Conservation (phyloP, 345 rosid species). For the Melaleuca quinquenervia region DNA sequence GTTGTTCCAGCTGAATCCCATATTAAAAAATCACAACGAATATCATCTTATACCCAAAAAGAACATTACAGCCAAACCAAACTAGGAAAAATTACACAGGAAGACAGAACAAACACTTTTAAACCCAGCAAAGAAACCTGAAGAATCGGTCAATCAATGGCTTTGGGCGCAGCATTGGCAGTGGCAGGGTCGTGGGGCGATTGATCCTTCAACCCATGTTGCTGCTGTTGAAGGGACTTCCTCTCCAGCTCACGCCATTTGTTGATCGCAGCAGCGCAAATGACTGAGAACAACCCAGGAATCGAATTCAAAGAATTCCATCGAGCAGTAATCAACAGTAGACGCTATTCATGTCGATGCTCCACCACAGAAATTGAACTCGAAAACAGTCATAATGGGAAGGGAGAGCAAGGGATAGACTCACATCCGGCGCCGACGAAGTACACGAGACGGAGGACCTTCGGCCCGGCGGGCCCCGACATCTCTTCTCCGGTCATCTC, state of each 20-base stretch:
- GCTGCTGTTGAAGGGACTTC: slow-evolving; percentile 29
- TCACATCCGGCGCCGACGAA: slow-evolving; percentile 79
- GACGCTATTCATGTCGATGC: background rate
- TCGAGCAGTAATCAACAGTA: background rate
- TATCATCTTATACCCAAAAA: background rate
- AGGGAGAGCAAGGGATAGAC: background rate
- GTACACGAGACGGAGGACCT: slow-evolving; percentile 38
- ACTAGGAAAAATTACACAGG: background rate
- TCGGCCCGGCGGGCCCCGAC: slow-evolving; percentile 53
- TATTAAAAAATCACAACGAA: background rate
- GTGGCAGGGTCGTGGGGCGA: slow-evolving; percentile 15
- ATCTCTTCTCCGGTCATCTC: slow-evolving; percentile 35
- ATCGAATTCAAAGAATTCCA: background rate
- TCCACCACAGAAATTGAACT: background rate
- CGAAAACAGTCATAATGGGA: background rate
- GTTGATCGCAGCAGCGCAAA: slow-evolving; percentile 47
- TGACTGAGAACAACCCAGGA: slow-evolving; percentile 13
- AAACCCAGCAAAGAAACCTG: background rate
- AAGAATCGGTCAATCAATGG: slow-evolving; percentile 17
- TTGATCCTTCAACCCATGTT: slow-evolving; percentile 11
- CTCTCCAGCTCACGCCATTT: slow-evolving; percentile 64
- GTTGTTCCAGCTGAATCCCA: background rate
- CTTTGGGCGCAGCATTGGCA: slow-evolving; percentile 21
- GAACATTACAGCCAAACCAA: background rate
- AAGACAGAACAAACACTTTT: background rate